phyloP scores from a whole-genome alignment of 495 filamentous ascomycete genomes.

The Penicillium atrosanguineum region DNA sequence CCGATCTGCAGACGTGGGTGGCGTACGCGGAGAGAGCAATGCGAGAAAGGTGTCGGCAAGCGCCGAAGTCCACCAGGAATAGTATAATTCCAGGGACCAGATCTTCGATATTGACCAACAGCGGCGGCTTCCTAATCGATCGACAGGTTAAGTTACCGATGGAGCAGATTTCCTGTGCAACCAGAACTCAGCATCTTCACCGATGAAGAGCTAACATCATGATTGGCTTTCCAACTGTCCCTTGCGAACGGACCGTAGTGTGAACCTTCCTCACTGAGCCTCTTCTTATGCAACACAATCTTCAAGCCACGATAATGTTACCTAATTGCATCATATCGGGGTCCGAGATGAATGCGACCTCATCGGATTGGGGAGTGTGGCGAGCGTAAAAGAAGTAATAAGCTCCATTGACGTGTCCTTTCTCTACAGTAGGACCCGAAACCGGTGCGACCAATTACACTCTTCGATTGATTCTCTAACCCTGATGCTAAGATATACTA shows the following conservation, averaged over 20 bases:
- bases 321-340: constrained; percentile 1
- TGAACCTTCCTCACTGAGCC: constrained; percentile 4
- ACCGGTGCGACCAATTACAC: no score
- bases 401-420: no score
- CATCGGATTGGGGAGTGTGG: no score
- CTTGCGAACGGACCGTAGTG: background rate
- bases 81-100: background rate
- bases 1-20: background rate
- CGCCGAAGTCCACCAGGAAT: constrained; percentile 9
- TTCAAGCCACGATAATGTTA: background rate
- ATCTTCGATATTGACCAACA: background rate
- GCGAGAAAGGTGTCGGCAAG: constrained; percentile 5
- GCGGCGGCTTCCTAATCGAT: background rate
- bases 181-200: background rate
- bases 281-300: background rate
- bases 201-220: background rate
- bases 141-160: background rate
- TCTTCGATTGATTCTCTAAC: no score
- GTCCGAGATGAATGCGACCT: background rate
- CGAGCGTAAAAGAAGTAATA: no score
- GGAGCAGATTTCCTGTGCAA: background rate
- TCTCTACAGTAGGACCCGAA: no score
- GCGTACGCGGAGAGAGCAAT: background rate
- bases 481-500: no score
- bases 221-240: background rate